phyloP scores from a whole-genome alignment of 208 protist species.

The Leishmania tropica region DNA sequence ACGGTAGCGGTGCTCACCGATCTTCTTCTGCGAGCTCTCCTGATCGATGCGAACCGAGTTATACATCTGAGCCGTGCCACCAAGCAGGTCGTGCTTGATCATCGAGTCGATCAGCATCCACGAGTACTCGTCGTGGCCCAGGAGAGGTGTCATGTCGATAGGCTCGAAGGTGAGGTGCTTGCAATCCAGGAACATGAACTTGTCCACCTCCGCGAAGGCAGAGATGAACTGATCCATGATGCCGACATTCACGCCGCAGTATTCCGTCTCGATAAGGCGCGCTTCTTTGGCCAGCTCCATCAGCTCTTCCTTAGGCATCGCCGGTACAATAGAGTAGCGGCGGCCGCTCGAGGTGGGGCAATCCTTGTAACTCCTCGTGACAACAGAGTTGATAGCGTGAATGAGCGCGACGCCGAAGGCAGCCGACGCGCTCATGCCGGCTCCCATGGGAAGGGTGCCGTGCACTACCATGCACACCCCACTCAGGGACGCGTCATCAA shows the following conservation, averaged over 20 bases:
- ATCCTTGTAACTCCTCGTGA: constrained; percentile 36
- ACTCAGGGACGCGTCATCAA: constrained; percentile 36
- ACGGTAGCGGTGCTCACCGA: constrained; percentile 44
- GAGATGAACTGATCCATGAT: constrained; percentile 95
- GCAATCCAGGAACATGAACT: constrained; percentile 89
- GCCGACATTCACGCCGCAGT: constrained; percentile 85
- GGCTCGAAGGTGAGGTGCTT: constrained; percentile 51
- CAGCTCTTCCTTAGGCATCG: constrained; percentile 34
- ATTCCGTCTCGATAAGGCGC: constrained; percentile 82
- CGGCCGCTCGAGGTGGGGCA: constrained; percentile 21
- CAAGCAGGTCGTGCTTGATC: constrained; percentile 69
- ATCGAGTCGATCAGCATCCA: constrained; percentile 79
- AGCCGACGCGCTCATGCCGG: constrained; percentile 87
- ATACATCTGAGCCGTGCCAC: constrained; percentile 54
- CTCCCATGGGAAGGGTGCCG: constrained; percentile 77
- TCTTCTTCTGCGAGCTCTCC: constrained; percentile 68
- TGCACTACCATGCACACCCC: constrained; percentile 77
- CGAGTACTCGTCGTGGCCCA: constrained; percentile 54
- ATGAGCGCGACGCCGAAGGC: constrained; percentile 78
- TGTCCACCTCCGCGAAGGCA: constrained; percentile 66
- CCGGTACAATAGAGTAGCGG: constrained; percentile 46
- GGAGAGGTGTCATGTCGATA: constrained; percentile 51
- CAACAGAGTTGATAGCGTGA: constrained; percentile 49
- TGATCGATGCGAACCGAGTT: constrained; percentile 73
- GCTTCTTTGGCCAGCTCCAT: constrained; percentile 68